Evolutionary conservation across 495 filamentous ascomycete species (phyloP), one percentile per base, ranked within the genome.

Genomic region (Clavariopsis aquatica): DNA sequence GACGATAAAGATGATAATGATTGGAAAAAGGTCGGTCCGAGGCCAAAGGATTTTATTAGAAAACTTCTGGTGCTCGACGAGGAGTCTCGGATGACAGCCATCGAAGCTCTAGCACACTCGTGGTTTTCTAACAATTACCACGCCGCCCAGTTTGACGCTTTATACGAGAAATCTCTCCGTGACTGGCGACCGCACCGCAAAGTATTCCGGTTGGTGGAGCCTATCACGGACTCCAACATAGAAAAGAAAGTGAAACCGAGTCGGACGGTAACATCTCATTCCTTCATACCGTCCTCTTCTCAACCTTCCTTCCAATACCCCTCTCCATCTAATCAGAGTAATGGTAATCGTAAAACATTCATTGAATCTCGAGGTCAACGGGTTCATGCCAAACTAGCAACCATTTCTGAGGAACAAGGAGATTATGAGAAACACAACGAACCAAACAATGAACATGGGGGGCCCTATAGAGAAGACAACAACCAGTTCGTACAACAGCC

Each of bases 91-190:
- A 78, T 87, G 73, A 80, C 78, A 41, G 84, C 79, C 4, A 77
- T 75, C 12, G 68, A 85, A 73, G 85, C 85, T 4, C 69, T 87
- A 60, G 26, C 68, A 17, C 86, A 90, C 74, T 31, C 54, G 13
- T 90, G 87, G 87, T 85, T 89, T 68, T 81, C 73, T 1, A 79
- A 82, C 49, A 65, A 71, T 17, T 49, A 66, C 5, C 74, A 79
- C 62, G 72, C 68, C 1, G 38, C 36, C 6, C 71, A 75, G n/a
- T 78, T 85, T 46, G 75, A 83, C 26, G 75, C 75, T 0, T 62
- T 81, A 0, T 87, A 86, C 52, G 13, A 75, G 29, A 65, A 75
- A 36, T 74, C 80, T 0, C 80, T 81, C 23, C 64, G 68, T 31
- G 74, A 80, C 59, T 89, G 86, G 85, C 60, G 34, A 20, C 69